phyloP scores from a whole-genome alignment of 2,329 filamentous ascomycete species.

The Cryphonectria radicalis region DNA sequence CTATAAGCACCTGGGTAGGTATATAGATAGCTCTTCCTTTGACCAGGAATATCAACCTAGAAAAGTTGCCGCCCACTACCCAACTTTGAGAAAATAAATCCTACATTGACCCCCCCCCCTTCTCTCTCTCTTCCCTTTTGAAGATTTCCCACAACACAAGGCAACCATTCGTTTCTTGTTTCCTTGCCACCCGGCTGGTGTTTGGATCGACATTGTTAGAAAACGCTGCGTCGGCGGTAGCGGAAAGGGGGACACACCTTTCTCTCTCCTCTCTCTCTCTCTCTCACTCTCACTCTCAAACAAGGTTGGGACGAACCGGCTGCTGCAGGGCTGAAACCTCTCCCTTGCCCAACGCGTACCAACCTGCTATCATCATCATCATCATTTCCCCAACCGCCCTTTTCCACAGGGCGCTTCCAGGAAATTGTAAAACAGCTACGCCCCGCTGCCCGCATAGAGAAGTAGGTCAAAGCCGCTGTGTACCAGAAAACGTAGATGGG shows the following conservation, averaged over 20 bases:
- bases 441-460: background rate
- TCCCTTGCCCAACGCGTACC: background rate
- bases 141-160: background rate
- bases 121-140: background rate
- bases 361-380: background rate
- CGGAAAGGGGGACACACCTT: background rate
- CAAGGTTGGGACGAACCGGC: slow-evolving; percentile 1
- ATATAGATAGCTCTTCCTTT: background rate
- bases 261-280: no score
- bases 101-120: background rate
- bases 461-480: background rate
- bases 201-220: background rate
- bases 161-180: background rate
- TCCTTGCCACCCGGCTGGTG: background rate
- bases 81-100: background rate
- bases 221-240: background rate
- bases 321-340: slow-evolving; percentile 3
- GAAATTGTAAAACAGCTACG: background rate
- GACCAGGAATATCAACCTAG: background rate
- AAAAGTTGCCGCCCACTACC: background rate
- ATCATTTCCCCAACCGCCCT: background rate
- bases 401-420: background rate
- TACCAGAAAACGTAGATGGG: background rate
- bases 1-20: background rate
- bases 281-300: background rate